Percentiles rank a stretch among this genome's conserved stretches.
Evolutionary conservation across 352 stramenopile species (phyloP).

Genomic region (Pythium periplocum): DNA sequence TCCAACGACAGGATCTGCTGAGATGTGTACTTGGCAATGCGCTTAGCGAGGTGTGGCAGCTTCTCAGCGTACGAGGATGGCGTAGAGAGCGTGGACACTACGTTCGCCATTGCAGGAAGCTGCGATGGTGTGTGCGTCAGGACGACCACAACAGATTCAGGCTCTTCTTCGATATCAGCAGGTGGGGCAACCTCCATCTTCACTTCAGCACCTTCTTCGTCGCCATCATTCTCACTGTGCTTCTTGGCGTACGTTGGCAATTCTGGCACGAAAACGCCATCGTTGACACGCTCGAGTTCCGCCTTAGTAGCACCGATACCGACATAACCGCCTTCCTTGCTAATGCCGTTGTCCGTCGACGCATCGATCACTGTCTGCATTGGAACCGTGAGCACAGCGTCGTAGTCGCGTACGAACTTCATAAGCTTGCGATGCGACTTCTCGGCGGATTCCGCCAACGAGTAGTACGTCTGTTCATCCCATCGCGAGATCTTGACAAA

Average conservation of each 20-base stretch:
- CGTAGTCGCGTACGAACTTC: slow-evolving; percentile 94
- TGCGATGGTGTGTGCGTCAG: slow-evolving; percentile 7
- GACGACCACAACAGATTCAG: slow-evolving; percentile 12
- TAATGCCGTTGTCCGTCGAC: slow-evolving; percentile 80
- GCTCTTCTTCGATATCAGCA: not conserved
- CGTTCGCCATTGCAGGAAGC: not conserved
- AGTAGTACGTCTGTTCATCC: slow-evolving; percentile 99
- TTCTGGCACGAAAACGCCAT: slow-evolving; percentile 27
- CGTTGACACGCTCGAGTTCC: slow-evolving; percentile 48
- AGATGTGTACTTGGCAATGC: slow-evolving; percentile 68
- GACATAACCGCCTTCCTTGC: slow-evolving; percentile 74
- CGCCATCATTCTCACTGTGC: not conserved
- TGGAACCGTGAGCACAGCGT: slow-evolving; percentile 69
- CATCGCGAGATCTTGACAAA: slow-evolving; percentile 98
- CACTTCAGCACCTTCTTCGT: slow-evolving; percentile 1
- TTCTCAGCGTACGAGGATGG: slow-evolving; percentile 47
- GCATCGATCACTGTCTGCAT: slow-evolving; percentile 88
- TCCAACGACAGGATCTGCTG: slow-evolving; percentile 63
- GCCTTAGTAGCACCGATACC: slow-evolving; percentile 63
- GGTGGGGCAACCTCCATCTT: not conserved
- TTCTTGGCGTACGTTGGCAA: slow-evolving; percentile 1
- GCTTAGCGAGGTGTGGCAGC: slow-evolving; percentile 50
- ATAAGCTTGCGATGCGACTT: slow-evolving; percentile 98
- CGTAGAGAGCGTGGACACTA: slow-evolving; percentile 6
- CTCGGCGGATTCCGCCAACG: slow-evolving; percentile 95